Evolutionary conservation across 78 protist species (phyloP).

Genomic region (Planoprotostelium fungivorum): DNA sequence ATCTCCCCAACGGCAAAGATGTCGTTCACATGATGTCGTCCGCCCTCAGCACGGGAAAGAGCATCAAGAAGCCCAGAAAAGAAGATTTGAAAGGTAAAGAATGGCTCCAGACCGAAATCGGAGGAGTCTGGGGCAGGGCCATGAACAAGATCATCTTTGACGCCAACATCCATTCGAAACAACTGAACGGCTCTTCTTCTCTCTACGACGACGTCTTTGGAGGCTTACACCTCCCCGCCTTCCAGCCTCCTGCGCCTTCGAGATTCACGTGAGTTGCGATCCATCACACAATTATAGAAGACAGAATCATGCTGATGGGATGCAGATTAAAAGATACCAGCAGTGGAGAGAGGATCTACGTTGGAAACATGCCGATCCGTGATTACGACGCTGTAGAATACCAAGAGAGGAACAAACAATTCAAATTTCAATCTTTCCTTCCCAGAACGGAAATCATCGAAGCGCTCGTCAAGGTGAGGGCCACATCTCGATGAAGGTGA

Average conservation of each 20-base stretch:
- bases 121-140: conserved; percentile 31
- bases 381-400: background rate
- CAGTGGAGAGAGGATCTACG: background rate
- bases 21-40: background rate
- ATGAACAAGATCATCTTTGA: conserved; percentile 52
- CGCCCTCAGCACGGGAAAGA: background rate
- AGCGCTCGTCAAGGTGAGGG: background rate
- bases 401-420: conserved; percentile 2
- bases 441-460: background rate
- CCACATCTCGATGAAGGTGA: conserved; percentile 8
- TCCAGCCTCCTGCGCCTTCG: conserved; percentile 6
- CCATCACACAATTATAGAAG: background rate
- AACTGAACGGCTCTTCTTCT: background rate
- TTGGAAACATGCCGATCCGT: background rate
- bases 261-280: background rate
- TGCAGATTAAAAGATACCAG: background rate
- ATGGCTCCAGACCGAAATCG: conserved; percentile 37
- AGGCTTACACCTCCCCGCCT: background rate
- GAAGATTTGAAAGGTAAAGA: background rate
- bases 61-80: background rate
- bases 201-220: conserved; percentile 7
- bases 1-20: conserved; percentile 16
- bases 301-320: background rate
- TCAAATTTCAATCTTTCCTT: background rate
- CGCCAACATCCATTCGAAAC: background rate